These are phyloP conservation scores for Xerocomellus dryophilus DNA, from an alignment of 768 basidiomycete species.

Conservation along the genomic window DNA sequence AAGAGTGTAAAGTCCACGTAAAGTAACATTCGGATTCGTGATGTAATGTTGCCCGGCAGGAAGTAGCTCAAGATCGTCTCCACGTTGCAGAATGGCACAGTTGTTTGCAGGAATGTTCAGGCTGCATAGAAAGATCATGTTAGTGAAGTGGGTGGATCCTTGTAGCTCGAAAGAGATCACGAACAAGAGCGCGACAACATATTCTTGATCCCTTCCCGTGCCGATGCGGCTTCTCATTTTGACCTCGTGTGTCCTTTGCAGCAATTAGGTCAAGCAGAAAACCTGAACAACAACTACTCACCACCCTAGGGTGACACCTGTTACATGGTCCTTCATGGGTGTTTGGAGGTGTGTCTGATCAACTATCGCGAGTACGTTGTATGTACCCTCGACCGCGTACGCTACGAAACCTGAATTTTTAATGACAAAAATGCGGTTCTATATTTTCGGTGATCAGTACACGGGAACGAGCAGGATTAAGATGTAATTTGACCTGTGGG, in stretches of 20 bases:
- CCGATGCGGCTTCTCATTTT: slow-evolving; percentile 65
- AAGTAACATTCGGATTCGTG: slow-evolving; percentile 78
- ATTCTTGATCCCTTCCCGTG: slow-evolving; percentile 48
- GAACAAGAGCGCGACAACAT: slow-evolving; percentile 79
- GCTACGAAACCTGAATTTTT: slow-evolving; percentile 79
- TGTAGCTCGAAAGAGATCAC: slow-evolving; percentile 3
- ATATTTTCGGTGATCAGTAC: neutral
- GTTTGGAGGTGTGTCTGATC: slow-evolving; percentile 78
- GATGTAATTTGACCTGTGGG: slow-evolving; percentile 43
- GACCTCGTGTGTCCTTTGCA: slow-evolving; percentile 62
- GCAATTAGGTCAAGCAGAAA: neutral
- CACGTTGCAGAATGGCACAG: slow-evolving; percentile 80
- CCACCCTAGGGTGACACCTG: slow-evolving; percentile 61
- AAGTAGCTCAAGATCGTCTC: slow-evolving; percentile 74
- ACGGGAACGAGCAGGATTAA: neutral
- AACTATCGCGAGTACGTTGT: slow-evolving; percentile 71
- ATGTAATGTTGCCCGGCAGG: slow-evolving; percentile 83
- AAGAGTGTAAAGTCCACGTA: slow-evolving; percentile 75
- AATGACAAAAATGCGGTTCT: slow-evolving; percentile 76
- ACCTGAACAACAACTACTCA: slow-evolving; percentile 15
- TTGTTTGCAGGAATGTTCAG: slow-evolving; percentile 84
- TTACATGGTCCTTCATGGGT: slow-evolving; percentile 58
- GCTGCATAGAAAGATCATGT: slow-evolving; percentile 36
- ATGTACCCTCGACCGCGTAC: slow-evolving; percentile 75
- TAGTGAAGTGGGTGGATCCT: neutral